Evolutionary conservation across 495 filamentous ascomycete species (phyloP), one percentile per base, ranked within the genome.

Genomic region (Neurospora discreta): DNA sequence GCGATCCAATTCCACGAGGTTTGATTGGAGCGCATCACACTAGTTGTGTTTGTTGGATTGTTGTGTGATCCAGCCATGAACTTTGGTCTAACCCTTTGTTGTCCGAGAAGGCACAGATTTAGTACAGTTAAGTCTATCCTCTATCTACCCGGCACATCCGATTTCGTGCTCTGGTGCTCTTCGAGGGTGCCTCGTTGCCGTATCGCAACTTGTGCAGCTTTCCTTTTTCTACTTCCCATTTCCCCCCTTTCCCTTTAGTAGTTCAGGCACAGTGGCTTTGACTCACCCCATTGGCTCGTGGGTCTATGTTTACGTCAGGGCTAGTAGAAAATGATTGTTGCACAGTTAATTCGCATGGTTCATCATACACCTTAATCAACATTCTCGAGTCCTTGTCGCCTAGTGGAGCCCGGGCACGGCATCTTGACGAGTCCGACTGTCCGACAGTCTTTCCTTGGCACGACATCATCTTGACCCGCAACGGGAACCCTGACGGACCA

Each of bases 381-480:
- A 33, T 33, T 33, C 33, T n/a, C n/a, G n/a, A n/a, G n/a, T n/a
- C n/a, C n/a, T n/a, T n/a, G n/a, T n/a, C n/a, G n/a, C n/a, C n/a
- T n/a, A n/a, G 46, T 30, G 52, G 52, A 60, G 52, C 23, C 52
- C 52, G 52, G 52, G 52, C 13, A 26, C 52, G 52, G 52, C 52
- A 60, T 60, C 52, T 60, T 6, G 52, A 33, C 52, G 33, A 60
- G 23, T 71, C 69, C 26, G 42, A 36, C 69, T 16, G 9, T 11
- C 38, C 38, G 38, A 39, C 8, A 16, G 69, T 70, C 69, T n/a
- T n/a, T n/a, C n/a, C n/a, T 71, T 65, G 69, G 69, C 69, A 71
- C 69, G 20, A 65, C 42, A 38, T 69, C 68, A 40, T 69, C 68
- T 40, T 68, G n/a, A 23, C 23, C 33, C 6, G 4, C 5, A 5